Conservation (phyloP, 169 alveolate genomes). For the Eimeria maxima region DNA sequence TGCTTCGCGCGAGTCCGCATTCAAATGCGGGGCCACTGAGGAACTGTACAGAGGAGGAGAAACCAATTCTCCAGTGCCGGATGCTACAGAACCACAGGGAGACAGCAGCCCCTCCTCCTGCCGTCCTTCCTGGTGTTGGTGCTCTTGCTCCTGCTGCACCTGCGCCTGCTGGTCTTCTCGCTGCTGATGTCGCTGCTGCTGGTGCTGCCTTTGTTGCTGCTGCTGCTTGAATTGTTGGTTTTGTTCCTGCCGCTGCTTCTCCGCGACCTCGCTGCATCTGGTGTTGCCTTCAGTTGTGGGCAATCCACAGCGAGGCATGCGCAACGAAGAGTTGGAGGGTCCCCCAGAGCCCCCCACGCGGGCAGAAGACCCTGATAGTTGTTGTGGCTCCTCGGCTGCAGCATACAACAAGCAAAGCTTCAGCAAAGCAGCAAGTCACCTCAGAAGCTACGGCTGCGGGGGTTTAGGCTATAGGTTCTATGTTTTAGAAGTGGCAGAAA, state of each 20-base stretch:
- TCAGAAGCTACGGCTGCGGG: neutral
- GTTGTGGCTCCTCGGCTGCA: slow-evolving; percentile 1
- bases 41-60: neutral
- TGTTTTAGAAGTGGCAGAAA: neutral
- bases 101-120: neutral
- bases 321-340: neutral
- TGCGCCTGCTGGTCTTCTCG: neutral
- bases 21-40: neutral
- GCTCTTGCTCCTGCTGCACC: slow-evolving; percentile 1
- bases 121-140: slow-evolving; percentile 6
- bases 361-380: neutral
- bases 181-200: neutral
- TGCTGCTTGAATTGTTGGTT: neutral
- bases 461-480: neutral
- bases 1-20: neutral
- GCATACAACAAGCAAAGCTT: neutral
- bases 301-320: neutral
- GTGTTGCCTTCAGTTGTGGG: slow-evolving; percentile 4
- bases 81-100: neutral
- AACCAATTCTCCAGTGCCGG: neutral
- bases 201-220: neutral
- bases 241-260: slow-evolving; percentile 23
- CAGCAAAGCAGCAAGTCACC: neutral
- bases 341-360: slow-evolving; percentile 21
- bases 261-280: neutral